A percentile compares a stretch with the other conserved stretches of the same genome.
phyloP scores from a whole-genome alignment of 2,329 filamentous ascomycete species.

The Thelonectria blattea region DNA sequence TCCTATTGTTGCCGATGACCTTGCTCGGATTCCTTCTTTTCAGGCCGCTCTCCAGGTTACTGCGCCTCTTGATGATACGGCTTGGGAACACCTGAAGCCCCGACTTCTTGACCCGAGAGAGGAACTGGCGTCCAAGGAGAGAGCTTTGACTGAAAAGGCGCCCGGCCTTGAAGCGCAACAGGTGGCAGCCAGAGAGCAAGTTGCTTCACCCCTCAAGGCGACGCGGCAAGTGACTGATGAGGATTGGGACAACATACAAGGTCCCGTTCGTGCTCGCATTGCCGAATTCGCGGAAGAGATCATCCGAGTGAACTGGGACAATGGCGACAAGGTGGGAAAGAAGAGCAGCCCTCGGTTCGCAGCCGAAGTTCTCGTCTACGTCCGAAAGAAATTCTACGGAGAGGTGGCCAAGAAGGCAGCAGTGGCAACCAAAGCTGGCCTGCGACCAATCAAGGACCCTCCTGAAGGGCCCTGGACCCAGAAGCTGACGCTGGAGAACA shows the following conservation, averaged over 20 bases:
- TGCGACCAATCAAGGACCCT: conserved; percentile 53
- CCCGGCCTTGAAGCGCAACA: conserved; percentile 44
- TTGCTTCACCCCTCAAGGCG: conserved; percentile 10
- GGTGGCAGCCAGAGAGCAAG: not conserved
- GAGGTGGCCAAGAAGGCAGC: conserved; percentile 61
- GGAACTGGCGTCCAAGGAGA: conserved; percentile 66
- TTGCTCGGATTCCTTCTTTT: conserved; percentile 76
- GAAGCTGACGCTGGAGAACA: conserved; percentile 78
- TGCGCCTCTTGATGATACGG: conserved; percentile 69
- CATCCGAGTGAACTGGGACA: conserved; percentile 69
- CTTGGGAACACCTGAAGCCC: conserved; percentile 73
- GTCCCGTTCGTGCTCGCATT: conserved; percentile 69
- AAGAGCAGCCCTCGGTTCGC: conserved; percentile 73
- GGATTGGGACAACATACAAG: conserved; percentile 75
- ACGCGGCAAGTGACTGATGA: conserved; percentile 64
- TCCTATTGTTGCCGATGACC: conserved; percentile 65
- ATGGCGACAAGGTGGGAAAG: conserved; percentile 66
- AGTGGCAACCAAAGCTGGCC: conserved; percentile 53
- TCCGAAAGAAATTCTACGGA: conserved; percentile 70
- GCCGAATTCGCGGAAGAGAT: conserved; percentile 72
- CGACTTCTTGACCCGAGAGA: conserved; percentile 70
- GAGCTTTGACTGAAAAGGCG: conserved; percentile 43
- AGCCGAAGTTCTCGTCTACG: conserved; percentile 71
- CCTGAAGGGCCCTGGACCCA: conserved; percentile 61
- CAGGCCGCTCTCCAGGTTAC: conserved; percentile 74